Percentiles rank a stretch among this genome's conserved stretches.
Conservation (phyloP, 768 basidiomycete species). For the Xerocomellus chrysenteron region DNA sequence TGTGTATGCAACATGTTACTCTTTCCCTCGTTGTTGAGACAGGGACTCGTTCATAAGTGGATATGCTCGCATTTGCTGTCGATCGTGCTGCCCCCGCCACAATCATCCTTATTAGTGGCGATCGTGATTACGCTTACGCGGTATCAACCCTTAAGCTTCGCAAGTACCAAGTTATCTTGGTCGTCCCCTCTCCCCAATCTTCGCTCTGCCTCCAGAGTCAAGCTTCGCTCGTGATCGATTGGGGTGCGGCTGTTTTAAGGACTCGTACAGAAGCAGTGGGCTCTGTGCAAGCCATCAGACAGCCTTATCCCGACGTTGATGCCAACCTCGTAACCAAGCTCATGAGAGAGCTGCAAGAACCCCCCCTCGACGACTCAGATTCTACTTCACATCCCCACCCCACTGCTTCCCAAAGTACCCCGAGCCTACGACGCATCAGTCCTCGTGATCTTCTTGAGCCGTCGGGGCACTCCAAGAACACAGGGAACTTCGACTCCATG, state of each 20-base stretch:
- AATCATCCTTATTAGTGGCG: conserved; percentile 62
- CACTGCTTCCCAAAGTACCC: neutral
- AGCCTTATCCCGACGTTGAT: no score
- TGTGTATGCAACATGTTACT: conserved; percentile 14
- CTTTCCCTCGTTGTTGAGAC: conserved; percentile 1
- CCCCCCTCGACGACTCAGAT: conserved; percentile 16
- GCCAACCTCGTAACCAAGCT: conserved; percentile 18
- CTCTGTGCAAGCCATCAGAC: no score
- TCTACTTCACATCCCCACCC: neutral
- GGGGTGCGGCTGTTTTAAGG: no score
- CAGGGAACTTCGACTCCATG: conserved; percentile 1
- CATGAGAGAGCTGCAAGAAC: conserved; percentile 21
- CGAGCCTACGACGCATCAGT: conserved; percentile 15
- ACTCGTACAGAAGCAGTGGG: no score
- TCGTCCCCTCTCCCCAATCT: no score
- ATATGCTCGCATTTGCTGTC: conserved; percentile 64
- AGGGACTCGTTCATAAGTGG: conserved; percentile 42
- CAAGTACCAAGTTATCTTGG: conserved; percentile 50
- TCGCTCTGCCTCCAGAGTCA: no score
- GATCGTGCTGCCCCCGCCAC: conserved; percentile 56
- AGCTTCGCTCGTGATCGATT: no score
- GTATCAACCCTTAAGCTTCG: conserved; percentile 56
- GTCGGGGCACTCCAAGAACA: conserved; percentile 7
- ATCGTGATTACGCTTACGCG: conserved; percentile 66
- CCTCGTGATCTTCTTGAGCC: conserved; percentile 28